phyloP scores from a whole-genome alignment of 2,329 filamentous ascomycete genomes.

The Emericellopsis atlantica region DNA sequence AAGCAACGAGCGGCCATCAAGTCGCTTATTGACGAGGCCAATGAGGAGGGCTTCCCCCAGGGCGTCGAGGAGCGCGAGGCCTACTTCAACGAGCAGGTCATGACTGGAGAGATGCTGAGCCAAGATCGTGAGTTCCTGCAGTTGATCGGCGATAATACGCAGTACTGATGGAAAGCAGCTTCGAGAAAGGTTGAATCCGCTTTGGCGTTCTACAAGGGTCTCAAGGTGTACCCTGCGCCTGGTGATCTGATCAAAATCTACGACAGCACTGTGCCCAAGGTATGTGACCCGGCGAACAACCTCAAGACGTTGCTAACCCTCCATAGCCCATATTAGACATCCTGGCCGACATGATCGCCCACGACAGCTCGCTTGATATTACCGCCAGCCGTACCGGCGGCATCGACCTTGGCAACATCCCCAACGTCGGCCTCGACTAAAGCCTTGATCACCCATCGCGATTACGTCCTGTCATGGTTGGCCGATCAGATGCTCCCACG shows the following conservation, averaged over 20 bases:
- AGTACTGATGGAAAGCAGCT: conserved; percentile 27
- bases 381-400: conserved; percentile 20
- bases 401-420: conserved; percentile 33
- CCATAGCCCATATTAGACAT: conserved; percentile 78
- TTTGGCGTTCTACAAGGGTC: conserved; percentile 91
- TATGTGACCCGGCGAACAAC: conserved; percentile 18
- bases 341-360: conserved; percentile 94
- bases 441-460: neutral
- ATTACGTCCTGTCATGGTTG: too few species aligned
- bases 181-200: conserved; percentile 69
- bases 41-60: conserved; percentile 81
- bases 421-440: conserved; percentile 43
- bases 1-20: conserved; percentile 65
- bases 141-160: neutral
- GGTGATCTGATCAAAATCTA: conserved; percentile 92
- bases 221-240: conserved; percentile 96
- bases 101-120: conserved; percentile 72
- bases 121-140: conserved; percentile 56
- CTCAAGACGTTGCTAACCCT: neutral
- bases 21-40: conserved; percentile 63
- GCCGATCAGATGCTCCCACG: too few species aligned
- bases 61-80: conserved; percentile 88
- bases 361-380: conserved; percentile 64
- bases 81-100: conserved; percentile 95
- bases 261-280: conserved; percentile 97